Evolutionary conservation across 345 rosid species (phyloP).

Genomic region (Eucalyptus cloeziana): DNA sequence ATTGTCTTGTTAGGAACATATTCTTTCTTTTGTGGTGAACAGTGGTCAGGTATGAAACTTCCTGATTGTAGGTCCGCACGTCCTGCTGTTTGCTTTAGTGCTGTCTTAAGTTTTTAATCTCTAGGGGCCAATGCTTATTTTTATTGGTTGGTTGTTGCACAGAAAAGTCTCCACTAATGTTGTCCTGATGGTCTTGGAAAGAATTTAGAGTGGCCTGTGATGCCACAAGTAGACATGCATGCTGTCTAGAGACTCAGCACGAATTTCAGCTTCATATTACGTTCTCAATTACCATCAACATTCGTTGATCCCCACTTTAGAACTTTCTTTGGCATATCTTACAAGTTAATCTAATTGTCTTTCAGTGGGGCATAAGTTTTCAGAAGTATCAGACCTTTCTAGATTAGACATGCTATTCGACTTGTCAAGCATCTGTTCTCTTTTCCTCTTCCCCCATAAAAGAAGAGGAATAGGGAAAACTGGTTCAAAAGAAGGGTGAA

Average conservation of each 20-base stretch:
- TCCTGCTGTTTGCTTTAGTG: not conserved
- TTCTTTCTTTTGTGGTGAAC: not conserved
- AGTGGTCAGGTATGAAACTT: not conserved
- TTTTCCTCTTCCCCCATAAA: not conserved
- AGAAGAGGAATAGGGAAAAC: not conserved
- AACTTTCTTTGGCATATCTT: not conserved
- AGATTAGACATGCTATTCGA: not conserved
- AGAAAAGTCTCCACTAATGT: not conserved
- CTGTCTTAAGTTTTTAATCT: not conserved
- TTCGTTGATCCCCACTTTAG: not conserved
- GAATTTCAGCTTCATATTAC: not conserved
- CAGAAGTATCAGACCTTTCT: not conserved
- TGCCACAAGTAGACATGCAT: not conserved
- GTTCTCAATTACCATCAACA: not conserved
- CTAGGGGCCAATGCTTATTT: not conserved
- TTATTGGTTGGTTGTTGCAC: not conserved
- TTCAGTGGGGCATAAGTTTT: not conserved
- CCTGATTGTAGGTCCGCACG: not conserved
- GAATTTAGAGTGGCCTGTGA: not conserved
- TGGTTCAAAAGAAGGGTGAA: not conserved
- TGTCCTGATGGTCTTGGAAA: not conserved
- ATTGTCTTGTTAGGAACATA: not conserved
- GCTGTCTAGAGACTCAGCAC: not conserved
- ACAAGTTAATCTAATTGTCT: not conserved
- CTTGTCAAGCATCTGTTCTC: not conserved